phyloP scores from a whole-genome alignment of 75 land plant genomes.

The Pinus tabuliformis region DNA sequence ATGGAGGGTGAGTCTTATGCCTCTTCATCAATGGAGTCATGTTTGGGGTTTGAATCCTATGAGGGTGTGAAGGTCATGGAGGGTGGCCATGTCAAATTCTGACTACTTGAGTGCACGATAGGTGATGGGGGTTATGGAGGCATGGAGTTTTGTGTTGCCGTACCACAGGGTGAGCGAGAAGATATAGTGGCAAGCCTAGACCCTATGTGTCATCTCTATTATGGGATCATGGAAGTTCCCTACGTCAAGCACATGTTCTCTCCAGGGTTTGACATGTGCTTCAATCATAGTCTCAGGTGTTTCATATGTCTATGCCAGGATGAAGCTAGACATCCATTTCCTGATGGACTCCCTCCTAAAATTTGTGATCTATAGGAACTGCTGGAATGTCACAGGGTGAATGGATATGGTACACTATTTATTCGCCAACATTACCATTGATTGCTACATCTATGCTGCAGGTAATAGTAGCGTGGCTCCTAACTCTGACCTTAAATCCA shows the following conservation, averaged over 20 bases:
- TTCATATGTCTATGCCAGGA: conserved; percentile 64
- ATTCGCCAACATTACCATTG: conserved; percentile 61
- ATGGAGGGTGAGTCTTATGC: no score
- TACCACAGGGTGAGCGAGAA: conserved; percentile 51
- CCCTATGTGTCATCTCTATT: conserved; percentile 43
- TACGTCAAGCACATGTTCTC: conserved; percentile 55
- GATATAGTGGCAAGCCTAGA: conserved; percentile 75
- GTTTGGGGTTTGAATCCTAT: no score
- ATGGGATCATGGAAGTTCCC: conserved; percentile 59
- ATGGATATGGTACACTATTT: conserved; percentile 61
- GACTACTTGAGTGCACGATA: conserved; percentile 36
- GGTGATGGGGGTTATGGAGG: conserved; percentile 31
- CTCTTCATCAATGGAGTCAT: no score
- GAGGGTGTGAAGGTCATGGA: background rate
- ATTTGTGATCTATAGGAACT: conserved; percentile 43
- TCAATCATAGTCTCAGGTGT: conserved; percentile 39
- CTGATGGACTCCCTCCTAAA: conserved; percentile 59
- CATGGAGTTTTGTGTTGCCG: conserved; percentile 67
- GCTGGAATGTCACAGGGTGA: conserved; percentile 44
- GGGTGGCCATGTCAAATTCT: background rate
- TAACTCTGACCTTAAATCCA: conserved; percentile 47
- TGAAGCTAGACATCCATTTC: conserved; percentile 58
- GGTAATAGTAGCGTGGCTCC: conserved; percentile 56
- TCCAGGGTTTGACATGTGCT: conserved; percentile 57
- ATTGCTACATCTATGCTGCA: conserved; percentile 59